Evolutionary conservation across 345 rosid species (phyloP).

Genomic region (Chamaenerion angustifolium): DNA sequence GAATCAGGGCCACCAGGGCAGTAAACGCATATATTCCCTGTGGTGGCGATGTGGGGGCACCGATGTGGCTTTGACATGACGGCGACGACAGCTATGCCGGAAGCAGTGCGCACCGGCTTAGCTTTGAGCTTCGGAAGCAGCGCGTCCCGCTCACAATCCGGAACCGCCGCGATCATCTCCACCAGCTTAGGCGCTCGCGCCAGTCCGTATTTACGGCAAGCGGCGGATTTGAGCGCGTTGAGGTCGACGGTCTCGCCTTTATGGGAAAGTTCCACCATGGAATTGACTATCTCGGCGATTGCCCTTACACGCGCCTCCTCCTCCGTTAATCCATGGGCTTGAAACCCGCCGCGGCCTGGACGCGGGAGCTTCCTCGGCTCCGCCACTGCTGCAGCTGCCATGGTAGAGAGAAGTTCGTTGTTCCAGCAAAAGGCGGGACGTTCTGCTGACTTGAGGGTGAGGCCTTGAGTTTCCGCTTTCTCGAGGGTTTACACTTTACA

Average conservation of each 20-base stretch:
- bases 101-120: conserved; percentile 93
- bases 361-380: conserved; percentile 52
- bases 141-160: conserved; percentile 77
- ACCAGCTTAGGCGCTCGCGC: conserved; percentile 91
- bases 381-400: conserved; percentile 53
- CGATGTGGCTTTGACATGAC: conserved; percentile 99
- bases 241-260: conserved; percentile 89
- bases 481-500: too few species aligned
- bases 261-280: conserved; percentile 91
- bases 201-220: conserved; percentile 90
- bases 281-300: conserved; percentile 77
- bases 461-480: too few species aligned
- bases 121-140: conserved; percentile 97
- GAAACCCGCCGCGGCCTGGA: conserved; percentile 85
- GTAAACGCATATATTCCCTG: conserved; percentile 93
- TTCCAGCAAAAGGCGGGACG: too few species aligned
- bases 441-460: too few species aligned
- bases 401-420: conserved; percentile 4
- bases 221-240: conserved; percentile 76
- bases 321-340: conserved; percentile 72
- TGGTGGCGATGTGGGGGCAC: conserved; percentile 95
- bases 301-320: conserved; percentile 94
- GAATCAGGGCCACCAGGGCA: conserved; percentile 99
- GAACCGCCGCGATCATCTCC: conserved; percentile 96
- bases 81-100: conserved; percentile 94